Percentiles rank a stretch among this genome's conserved stretches.
phyloP scores from a whole-genome alignment of 805 yeast genomes.

The Kodamaea leandrae region DNA sequence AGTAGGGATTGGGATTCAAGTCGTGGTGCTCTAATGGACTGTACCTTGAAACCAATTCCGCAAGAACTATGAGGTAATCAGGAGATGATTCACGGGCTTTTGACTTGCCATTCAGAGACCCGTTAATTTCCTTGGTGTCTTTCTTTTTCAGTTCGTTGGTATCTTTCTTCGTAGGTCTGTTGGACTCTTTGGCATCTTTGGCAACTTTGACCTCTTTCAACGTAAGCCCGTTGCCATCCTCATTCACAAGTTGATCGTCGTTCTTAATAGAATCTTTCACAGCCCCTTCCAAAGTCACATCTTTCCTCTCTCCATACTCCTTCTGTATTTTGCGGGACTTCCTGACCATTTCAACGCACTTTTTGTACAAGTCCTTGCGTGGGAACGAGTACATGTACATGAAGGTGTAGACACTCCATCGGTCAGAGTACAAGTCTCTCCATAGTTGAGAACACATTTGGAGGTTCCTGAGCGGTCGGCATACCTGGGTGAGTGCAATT shows the following conservation, averaged over 20 bases:
- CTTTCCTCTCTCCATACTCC: background rate
- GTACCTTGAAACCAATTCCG: background rate
- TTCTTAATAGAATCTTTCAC: too few relatives aligned
- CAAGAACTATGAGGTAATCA: background rate
- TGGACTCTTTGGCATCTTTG: background rate
- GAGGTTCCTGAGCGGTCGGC: background rate
- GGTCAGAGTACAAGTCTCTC: background rate
- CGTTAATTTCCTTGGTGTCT: background rate
- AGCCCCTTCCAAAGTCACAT: too few relatives aligned
- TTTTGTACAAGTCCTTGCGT: background rate
- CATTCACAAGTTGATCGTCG: too few relatives aligned
- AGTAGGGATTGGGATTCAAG: background rate
- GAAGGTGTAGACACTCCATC: slow-evolving; percentile 1
- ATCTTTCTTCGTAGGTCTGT: background rate
- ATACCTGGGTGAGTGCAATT: background rate
- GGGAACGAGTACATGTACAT: slow-evolving; percentile 4
- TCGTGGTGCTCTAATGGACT: background rate
- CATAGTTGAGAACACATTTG: background rate
- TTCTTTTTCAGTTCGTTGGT: background rate
- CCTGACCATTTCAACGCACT: slow-evolving; percentile 2
- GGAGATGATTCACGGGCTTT: background rate
- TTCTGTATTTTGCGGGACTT: background rate
- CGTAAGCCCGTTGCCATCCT: too few relatives aligned
- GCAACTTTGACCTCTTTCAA: background rate
- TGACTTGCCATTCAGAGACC: background rate